Conservation (phyloP, 2,329 filamentous ascomycete species). For the Didymella pomorum region DNA sequence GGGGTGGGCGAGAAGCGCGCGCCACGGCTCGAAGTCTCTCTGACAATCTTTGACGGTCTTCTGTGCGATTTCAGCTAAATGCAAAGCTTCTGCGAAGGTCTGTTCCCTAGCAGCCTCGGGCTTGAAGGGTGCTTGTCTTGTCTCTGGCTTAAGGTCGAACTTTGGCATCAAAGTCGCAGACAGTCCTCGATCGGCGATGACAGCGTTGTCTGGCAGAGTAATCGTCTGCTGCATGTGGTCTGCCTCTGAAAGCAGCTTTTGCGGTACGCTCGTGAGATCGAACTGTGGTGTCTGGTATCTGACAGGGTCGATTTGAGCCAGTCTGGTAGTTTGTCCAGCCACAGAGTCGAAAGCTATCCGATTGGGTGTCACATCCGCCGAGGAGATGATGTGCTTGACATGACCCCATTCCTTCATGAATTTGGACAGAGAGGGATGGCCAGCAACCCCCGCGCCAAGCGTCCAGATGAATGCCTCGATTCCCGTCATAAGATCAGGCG, state of each 20-base stretch:
- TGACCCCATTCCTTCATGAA: constrained; percentile 72
- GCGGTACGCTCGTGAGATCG: constrained; percentile 62
- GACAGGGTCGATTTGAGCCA: constrained; percentile 75
- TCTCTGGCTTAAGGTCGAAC: constrained; percentile 47
- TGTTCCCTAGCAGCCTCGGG: constrained; percentile 55
- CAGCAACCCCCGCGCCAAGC: constrained; percentile 72
- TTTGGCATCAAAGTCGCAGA: constrained; percentile 57
- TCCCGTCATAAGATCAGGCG: constrained; percentile 69
- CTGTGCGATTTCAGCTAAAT: constrained; percentile 59
- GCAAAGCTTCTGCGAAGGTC: constrained; percentile 58
- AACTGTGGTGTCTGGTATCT: constrained; percentile 76
- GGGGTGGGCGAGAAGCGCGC: constrained; percentile 72
- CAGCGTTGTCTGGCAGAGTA: constrained; percentile 30
- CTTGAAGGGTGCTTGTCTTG: constrained; percentile 54
- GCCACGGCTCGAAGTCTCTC: constrained; percentile 61
- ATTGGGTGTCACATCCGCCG: constrained; percentile 77
- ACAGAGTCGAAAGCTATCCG: constrained; percentile 73
- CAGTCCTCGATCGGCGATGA: constrained; percentile 53
- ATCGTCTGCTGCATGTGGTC: constrained; percentile 35
- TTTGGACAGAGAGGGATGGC: constrained; percentile 67
- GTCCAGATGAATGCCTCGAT: constrained; percentile 81
- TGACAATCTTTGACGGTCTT: constrained; percentile 48
- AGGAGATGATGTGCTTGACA: constrained; percentile 79
- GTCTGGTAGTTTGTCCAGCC: constrained; percentile 70
- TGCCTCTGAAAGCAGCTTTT: constrained; percentile 5